These are phyloP conservation scores for Xylaria hypoxylon DNA, from an alignment of 2,329 filamentous ascomycete species.

Conservation along the genomic window DNA sequence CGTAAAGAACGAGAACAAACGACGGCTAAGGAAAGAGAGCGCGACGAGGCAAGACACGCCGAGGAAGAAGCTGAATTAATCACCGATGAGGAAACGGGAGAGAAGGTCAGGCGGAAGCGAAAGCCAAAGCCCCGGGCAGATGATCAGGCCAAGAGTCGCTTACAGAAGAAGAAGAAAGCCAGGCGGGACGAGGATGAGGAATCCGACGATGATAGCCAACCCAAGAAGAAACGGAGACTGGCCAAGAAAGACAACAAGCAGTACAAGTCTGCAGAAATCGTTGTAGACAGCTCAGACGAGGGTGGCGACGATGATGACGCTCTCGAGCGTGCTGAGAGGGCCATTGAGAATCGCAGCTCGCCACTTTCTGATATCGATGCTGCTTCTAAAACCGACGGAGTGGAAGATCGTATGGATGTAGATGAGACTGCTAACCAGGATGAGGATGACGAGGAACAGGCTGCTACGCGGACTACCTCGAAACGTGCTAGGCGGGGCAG, in stretches of 20 bases:
- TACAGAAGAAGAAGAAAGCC: slow-evolving; percentile 71
- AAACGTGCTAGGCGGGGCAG: slow-evolving; percentile 63
- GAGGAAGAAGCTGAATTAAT: slow-evolving; percentile 87
- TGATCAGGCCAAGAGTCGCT: slow-evolving; percentile 55
- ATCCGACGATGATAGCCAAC: slow-evolving; percentile 63
- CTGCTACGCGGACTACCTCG: slow-evolving; percentile 50
- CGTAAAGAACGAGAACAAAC: slow-evolving; percentile 88
- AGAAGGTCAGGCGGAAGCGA: slow-evolving; percentile 83
- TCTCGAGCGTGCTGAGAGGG: slow-evolving; percentile 60
- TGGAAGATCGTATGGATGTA: slow-evolving; percentile 64
- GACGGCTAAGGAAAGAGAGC: slow-evolving; percentile 76
- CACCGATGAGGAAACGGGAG: slow-evolving; percentile 83
- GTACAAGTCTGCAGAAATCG: slow-evolving; percentile 87
- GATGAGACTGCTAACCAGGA: slow-evolving; percentile 58
- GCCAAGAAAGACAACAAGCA: slow-evolving; percentile 68
- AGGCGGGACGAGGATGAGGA: slow-evolving; percentile 61
- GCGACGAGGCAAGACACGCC: slow-evolving; percentile 73
- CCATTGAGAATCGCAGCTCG: slow-evolving; percentile 51
- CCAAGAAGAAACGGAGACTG: slow-evolving; percentile 72
- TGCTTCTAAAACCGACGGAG: slow-evolving; percentile 45
- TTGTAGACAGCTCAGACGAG: slow-evolving; percentile 77
- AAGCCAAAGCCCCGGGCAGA: slow-evolving; percentile 59
- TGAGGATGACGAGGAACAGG: slow-evolving; percentile 66
- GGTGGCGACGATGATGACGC: slow-evolving; percentile 54
- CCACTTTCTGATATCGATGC: slow-evolving; percentile 49